Evolutionary conservation across 345 rosid genomes (phyloP).

Genomic region (Litchi chinensis): DNA sequence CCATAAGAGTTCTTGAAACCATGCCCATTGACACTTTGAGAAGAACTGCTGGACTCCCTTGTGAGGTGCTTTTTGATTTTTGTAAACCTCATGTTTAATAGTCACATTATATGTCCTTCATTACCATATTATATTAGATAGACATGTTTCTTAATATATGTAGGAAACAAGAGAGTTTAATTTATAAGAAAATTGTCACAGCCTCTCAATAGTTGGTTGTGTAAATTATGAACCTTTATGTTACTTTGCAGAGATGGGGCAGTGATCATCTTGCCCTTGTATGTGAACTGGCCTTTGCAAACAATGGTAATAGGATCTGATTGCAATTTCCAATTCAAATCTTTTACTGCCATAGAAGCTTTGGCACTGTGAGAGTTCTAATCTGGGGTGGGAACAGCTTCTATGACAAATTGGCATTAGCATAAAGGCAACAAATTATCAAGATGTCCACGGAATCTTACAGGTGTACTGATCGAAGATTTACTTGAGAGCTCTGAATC

Average conservation of each 20-base stretch:
- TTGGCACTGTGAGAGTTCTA: not conserved
- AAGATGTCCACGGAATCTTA: not conserved
- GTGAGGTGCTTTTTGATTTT: conserved; percentile 49
- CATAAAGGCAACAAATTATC: not conserved
- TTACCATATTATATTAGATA: not conserved
- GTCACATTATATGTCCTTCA: not conserved
- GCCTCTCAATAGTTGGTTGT: not conserved
- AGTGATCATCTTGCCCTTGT: conserved; percentile 97
- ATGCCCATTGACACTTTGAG: conserved; percentile 64
- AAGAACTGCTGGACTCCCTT: conserved; percentile 72
- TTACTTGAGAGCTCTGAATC: not conserved
- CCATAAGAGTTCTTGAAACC: conserved; percentile 90
- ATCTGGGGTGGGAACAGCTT: not conserved
- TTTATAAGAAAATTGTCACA: not conserved
- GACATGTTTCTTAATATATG: not conserved
- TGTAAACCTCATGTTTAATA: not conserved
- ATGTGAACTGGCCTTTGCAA: conserved; percentile 76
- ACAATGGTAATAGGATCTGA: conserved; percentile 23
- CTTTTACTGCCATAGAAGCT: not conserved
- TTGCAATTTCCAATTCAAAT: not conserved
- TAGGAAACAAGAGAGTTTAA: not conserved
- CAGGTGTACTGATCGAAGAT: not conserved
- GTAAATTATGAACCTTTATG: not conserved
- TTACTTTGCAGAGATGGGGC: conserved; percentile 73
- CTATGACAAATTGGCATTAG: not conserved